Evolutionary conservation across 495 filamentous ascomycete genomes (phyloP), one percentile per base, ranked within the genome.

Genomic region (Neurospora sp.): DNA sequence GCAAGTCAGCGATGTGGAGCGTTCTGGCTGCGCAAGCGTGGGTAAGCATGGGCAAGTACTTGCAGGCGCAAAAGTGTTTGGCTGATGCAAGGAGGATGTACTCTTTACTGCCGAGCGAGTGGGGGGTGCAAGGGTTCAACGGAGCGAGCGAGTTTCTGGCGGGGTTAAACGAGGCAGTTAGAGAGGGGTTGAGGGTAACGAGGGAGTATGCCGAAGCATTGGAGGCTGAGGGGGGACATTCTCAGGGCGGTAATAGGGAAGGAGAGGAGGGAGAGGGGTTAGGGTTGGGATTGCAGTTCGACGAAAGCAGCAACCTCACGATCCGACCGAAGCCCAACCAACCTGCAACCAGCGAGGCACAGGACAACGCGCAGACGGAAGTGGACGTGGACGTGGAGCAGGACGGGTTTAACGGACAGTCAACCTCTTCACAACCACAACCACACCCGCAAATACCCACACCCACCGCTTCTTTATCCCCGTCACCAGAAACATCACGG

Each of bases 1-100:
- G 96, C 37, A 98, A 97, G 82, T 91, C 93, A 10, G 96, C 92
- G 0, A 87, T 97, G 80, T 99, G 96, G 95, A 92, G 89, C 76
- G 87, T 96, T 37, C 84, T 97, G 39, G 92, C 92, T 7, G 90
- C 94, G 1, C 92, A 96, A 70, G 86, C 89, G 4, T 99, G 96
- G 96, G 81, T 94, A 18, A 86, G 85, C 46, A 86, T 92, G 44
- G 88, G 86, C 9, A 92, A 94, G 71, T 87, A 85, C 40, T 84
- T 89, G 18, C 90, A 93, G 75, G 90, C 92, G 16, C 90, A 91
- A 70, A 83, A 85, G 14, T 92, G 92, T 75, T 82, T 97, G 16
- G 89, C 92, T 69, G 89, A 91, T 72, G 93, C 92, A 0, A 83
- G 89, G 35, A 85, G 84, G 72, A 87, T 93, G 70, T 96, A 97